phyloP scores from a whole-genome alignment of 2,329 filamentous ascomycete genomes.

The Aspergillus pseudoviridinutans region DNA sequence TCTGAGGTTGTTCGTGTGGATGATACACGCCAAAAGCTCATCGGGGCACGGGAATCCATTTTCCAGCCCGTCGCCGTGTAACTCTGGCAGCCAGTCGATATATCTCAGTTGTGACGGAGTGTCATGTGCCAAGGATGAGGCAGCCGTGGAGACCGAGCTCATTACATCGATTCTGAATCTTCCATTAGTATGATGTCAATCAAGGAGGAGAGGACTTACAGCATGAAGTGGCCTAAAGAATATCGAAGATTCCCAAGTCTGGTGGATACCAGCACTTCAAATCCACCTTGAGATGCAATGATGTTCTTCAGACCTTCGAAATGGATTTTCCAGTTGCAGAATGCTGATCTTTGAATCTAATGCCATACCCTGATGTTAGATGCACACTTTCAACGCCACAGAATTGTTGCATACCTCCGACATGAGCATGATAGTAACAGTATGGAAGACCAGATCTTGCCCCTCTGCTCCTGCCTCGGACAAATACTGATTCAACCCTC shows the following conservation, averaged over 20 bases:
- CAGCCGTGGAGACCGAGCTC: neutral
- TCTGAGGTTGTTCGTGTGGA: neutral
- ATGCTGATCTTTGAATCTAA: neutral
- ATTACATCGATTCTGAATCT: neutral
- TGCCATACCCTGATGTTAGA: neutral
- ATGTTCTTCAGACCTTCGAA: neutral
- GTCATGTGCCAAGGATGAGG: neutral
- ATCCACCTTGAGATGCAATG: neutral
- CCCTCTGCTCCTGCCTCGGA: neutral
- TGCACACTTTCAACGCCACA: too few relatives aligned
- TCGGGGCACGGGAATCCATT: neutral
- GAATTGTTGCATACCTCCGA: neutral
- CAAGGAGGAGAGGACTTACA: neutral
- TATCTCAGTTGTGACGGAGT: neutral
- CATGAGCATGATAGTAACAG: neutral
- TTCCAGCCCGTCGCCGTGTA: neutral
- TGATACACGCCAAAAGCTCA: neutral
- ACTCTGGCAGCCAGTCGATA: neutral
- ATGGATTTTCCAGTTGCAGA: neutral
- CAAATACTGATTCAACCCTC: neutral
- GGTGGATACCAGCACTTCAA: neutral
- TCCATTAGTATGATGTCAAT: neutral
- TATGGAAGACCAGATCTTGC: neutral
- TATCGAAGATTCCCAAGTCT: neutral
- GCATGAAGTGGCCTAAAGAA: neutral